A percentile compares a stretch with the other conserved stretches of the same genome.
phyloP scores from a whole-genome alignment of 1,284 basidiomycete species.

The Apiotrichum brassicae region DNA sequence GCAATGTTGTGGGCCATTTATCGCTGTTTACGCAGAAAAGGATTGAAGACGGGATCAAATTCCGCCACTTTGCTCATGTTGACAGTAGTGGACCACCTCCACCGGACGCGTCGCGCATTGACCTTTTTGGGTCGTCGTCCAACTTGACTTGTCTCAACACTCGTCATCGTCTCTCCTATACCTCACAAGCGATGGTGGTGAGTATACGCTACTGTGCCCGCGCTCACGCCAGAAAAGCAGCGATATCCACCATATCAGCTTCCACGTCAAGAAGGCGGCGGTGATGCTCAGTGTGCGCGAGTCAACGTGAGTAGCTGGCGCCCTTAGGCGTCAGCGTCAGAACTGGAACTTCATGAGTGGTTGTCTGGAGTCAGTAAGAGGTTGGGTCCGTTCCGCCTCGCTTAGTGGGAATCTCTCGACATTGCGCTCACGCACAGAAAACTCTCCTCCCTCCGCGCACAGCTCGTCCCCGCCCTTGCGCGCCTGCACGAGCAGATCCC shows the following conservation, averaged over 20 bases:
- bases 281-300: slow-evolving; percentile 36
- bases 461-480: slow-evolving; percentile 24
- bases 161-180: no score
- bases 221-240: slow-evolving; percentile 15
- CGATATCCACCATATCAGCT: slow-evolving; percentile 34
- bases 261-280: slow-evolving; percentile 32
- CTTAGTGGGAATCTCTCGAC: background rate
- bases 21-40: no score
- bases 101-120: no score
- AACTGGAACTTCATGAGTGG: background rate
- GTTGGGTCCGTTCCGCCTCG: background rate
- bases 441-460: slow-evolving; percentile 13
- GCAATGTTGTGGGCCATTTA: no score
- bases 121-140: no score
- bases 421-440: slow-evolving; percentile 10
- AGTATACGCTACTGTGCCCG: no score
- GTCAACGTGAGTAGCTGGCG: slow-evolving; percentile 27
- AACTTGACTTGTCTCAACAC: no score
- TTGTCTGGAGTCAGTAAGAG: no score
- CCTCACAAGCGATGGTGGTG: no score
- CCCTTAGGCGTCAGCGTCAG: background rate
- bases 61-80: no score
- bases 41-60: no score
- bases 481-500: slow-evolving; percentile 18
- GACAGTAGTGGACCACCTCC: no score